A percentile compares a stretch with the other conserved stretches of the same genome.
phyloP scores from a whole-genome alignment of 2,329 filamentous ascomycete species.

The Aspergillus fijiensis region DNA sequence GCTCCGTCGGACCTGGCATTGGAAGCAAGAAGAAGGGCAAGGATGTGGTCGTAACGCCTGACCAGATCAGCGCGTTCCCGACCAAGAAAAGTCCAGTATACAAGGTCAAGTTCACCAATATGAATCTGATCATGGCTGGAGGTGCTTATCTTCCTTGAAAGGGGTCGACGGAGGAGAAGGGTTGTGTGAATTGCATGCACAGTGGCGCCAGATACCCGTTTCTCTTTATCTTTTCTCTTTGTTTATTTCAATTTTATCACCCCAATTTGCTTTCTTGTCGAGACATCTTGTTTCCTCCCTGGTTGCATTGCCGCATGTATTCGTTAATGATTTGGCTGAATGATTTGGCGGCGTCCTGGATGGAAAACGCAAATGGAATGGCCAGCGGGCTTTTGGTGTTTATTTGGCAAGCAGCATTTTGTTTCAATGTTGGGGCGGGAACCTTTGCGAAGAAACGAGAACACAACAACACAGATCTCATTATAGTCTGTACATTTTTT shows the following conservation, averaged over 20 bases:
- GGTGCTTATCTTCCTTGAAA: slow-evolving; percentile 63
- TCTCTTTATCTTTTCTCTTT: not conserved
- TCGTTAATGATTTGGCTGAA: slow-evolving; percentile 3
- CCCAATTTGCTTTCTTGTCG: not conserved
- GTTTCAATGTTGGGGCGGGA: not conserved
- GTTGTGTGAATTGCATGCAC: slow-evolving; percentile 14
- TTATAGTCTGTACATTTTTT: not conserved
- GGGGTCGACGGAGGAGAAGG: not conserved
- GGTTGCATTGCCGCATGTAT: slow-evolving; percentile 2
- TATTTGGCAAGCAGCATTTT: slow-evolving; percentile 2
- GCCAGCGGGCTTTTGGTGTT: slow-evolving; percentile 12
- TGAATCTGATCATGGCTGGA: slow-evolving; percentile 89
- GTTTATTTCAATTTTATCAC: not conserved
- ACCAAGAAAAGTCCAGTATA: slow-evolving; percentile 96
- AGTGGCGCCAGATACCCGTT: slow-evolving; percentile 22
- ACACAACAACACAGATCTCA: not conserved
- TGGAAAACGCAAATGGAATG: slow-evolving; percentile 5
- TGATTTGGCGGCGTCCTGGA: slow-evolving; percentile 14
- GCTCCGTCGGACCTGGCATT: slow-evolving; percentile 43
- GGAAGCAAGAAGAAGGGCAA: slow-evolving; percentile 71
- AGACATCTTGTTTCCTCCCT: not conserved
- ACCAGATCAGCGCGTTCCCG: slow-evolving; percentile 91
- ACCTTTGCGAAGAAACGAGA: not conserved
- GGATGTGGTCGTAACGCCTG: slow-evolving; percentile 83
- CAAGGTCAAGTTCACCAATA: slow-evolving; percentile 88